Base-by-base conservation (phyloP, 176 grass and related monocot species). In the Stipa capillata region DNA sequence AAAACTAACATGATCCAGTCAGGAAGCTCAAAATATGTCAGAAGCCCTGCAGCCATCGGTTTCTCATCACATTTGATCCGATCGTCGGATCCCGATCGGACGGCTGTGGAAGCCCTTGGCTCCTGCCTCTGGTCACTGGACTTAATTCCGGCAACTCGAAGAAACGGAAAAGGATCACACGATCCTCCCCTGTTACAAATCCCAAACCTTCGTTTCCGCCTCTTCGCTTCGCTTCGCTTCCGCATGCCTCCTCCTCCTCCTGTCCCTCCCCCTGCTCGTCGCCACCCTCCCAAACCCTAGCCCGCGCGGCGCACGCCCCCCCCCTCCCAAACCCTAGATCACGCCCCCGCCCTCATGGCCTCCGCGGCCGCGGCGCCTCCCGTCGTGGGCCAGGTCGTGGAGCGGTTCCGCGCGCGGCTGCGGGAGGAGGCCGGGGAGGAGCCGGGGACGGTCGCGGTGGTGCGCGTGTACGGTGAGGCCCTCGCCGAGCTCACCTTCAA, bases 401-500 rank as follows among this genome's bases (percentile, higher is more conserved):
- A 89, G 47, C 77, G 86, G 77, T 94, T 87, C 89, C 89, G 89
- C 37, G 61, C 77, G 86, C 74, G 89, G 65, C 86, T 94, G 36
- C 84, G 89, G 39, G 92, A 94, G 40, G 76, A 83, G 67, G 76
- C 63, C 42, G 92, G 79, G 53, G 80, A 67, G 28, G 73, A 65
- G 28, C 53, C 54, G 13, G 80, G 21, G 21, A 77, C 54, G 20
- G 36, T 44, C 36, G 91, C 85, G 65, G 82, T 97, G 59, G 91
- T 97, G 58, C 58, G 71, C 15, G 70, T 82, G 23, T 97, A 94
- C 74, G 87, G 80, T 52, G 87, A 92, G 85, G 68, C 78, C 43
- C 87, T 97, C 49, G 60, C 79, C 17, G 97, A 93, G 63, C 97
- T 99, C 52, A 93, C 88, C 65, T 93, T 96, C 92, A 99, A 99